Percentiles rank a stretch among this genome's conserved stretches.
Evolutionary conservation across 345 rosid genomes (phyloP).

Genomic region (Rubroshorea leprosula): DNA sequence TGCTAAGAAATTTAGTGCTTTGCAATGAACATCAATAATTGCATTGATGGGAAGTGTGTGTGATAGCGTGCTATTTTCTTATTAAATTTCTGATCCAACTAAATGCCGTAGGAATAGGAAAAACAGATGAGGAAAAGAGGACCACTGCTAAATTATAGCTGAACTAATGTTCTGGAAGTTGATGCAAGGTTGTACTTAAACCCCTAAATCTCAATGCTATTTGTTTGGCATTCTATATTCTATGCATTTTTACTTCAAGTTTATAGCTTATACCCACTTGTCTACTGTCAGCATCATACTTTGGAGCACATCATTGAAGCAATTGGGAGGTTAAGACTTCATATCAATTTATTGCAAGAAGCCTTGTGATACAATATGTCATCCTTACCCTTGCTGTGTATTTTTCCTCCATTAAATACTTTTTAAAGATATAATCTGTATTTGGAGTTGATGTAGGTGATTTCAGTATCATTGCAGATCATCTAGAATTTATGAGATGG

Average conservation of each 20-base stretch:
- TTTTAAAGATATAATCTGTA: neutral
- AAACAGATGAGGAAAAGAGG: neutral
- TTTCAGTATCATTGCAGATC: neutral
- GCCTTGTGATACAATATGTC: neutral
- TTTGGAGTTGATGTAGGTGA: neutral
- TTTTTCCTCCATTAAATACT: neutral
- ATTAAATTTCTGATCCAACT: neutral
- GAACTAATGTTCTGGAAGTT: neutral
- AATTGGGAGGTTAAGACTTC: neutral
- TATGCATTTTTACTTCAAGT: neutral
- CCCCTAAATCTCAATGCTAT: neutral
- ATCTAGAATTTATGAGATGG: neutral
- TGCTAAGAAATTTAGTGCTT: slow-evolving; percentile 3
- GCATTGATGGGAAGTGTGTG: slow-evolving; percentile 2
- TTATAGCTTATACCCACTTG: neutral
- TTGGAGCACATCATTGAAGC: neutral
- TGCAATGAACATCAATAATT: slow-evolving; percentile 13
- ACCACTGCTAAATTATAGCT: neutral
- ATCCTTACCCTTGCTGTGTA: neutral
- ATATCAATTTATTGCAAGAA: neutral
- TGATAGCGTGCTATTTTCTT: neutral
- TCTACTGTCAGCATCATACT: neutral
- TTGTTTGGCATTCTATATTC: neutral
- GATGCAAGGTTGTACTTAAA: neutral
- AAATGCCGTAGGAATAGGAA: neutral